Evolutionary conservation across 164 flowering plant genomes (phyloP), one percentile per base, ranked within the genome.

Genomic region (Akebia trifoliata): DNA sequence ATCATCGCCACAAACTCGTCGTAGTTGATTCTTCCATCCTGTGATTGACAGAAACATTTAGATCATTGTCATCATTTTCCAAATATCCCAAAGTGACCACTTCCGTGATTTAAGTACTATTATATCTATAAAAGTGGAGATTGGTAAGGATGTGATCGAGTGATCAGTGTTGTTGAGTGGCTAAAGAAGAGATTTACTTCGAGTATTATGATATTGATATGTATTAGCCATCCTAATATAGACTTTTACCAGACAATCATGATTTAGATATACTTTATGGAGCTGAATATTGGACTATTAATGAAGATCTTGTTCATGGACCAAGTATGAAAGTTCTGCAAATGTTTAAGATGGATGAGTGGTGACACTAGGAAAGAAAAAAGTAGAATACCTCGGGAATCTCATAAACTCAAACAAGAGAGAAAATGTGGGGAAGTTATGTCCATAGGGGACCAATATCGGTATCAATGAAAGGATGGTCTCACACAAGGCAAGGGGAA

Each of bases 1-100:
- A 90, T 90, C 95, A 90, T 85, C 2, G 88, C 86, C 59, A 73
- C 85, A 66, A 89, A 89, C 57, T 89, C 97, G 21, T 86, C 92
- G 39, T 89, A 86, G 76, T 89, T 83, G 60, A 86, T 85, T 50
- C 80, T 51, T 3, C 95, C 97, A 71, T 86, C 97, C 90, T 90
- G 78, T 50, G 52, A 59, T 45, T 0, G 14, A 31, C 3, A 37
- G 40, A 28, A 37, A 56, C 38, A 56, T 48, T 18, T 34, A 8
- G 9, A 25, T n/a, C 9, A 47, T n/a, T n/a, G n/a, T 40, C 44
- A 40, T 15, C 44, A 40, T 5, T 4, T 40, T 15, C 17, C 10
- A 15, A 30, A 50, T 4, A 29, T 26, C n/a, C 7, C 5, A 42
- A 12, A 12, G 14, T 42, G 4, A 15, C 6, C 46, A 18, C 5